phyloP scores from a whole-genome alignment of 305 asterid genomes.

The Solanum chacoense region DNA sequence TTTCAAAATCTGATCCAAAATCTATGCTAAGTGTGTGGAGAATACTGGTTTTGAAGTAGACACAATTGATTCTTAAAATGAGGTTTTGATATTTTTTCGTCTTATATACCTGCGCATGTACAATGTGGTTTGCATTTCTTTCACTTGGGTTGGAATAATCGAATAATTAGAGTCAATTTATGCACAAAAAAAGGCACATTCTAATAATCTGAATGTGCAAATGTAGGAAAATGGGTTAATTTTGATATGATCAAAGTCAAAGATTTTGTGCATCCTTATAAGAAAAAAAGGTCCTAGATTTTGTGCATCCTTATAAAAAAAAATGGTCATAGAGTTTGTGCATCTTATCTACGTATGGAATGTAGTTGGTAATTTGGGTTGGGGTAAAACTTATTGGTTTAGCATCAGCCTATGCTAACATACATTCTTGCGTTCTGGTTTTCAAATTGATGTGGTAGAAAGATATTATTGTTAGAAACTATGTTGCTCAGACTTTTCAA shows the following conservation, averaged over 20 bases:
- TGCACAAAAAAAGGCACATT: neutral
- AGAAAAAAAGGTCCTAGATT: neutral
- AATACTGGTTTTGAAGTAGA: neutral
- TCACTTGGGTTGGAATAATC: neutral
- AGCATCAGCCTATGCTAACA: neutral
- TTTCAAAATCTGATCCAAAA: neutral
- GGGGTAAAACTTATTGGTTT: neutral
- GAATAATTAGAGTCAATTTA: neutral
- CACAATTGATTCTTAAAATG: neutral
- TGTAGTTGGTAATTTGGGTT: neutral
- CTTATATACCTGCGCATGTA: neutral
- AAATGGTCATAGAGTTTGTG: neutral
- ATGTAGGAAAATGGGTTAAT: neutral
- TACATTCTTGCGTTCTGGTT: neutral
- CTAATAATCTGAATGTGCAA: neutral
- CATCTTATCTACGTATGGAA: neutral
- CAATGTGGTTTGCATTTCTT: neutral
- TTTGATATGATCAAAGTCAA: neutral
- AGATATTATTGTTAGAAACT: neutral
- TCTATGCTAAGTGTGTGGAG: neutral
- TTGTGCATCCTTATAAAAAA: neutral
- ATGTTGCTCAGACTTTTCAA: neutral
- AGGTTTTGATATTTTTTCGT: neutral
- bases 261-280: neutral
- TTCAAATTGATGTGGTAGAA: neutral